Evolutionary conservation across 345 rosid species (phyloP).

Genomic region (Clarkia xantiana): DNA sequence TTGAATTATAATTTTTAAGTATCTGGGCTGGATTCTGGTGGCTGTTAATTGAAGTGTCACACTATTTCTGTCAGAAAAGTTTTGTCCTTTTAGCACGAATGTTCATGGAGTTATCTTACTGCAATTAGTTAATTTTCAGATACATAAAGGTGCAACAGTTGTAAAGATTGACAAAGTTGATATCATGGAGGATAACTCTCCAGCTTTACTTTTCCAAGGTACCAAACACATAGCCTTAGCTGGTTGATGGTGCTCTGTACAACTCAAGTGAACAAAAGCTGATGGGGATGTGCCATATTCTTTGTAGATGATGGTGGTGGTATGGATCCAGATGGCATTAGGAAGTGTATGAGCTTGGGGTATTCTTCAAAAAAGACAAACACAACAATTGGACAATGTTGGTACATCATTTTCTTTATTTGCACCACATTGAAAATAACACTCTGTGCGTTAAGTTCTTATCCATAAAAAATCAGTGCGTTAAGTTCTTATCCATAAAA

Average conservation of each 20-base stretch:
- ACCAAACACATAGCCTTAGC: constrained; percentile 4
- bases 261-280: background rate
- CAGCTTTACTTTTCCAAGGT: constrained; percentile 77
- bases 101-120: too few species aligned
- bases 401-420: too few species aligned
- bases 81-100: background rate
- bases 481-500: too few species aligned
- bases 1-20: too few species aligned
- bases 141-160: constrained; percentile 71
- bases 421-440: too few species aligned
- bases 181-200: constrained; percentile 58
- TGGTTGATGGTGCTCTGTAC: constrained; percentile 1
- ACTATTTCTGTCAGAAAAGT: background rate
- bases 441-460: too few species aligned
- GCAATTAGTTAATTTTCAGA: constrained; percentile 21
- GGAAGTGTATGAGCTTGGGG: constrained; percentile 97
- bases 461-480: too few species aligned
- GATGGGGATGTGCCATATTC: constrained; percentile 5
- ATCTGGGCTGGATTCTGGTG: too few species aligned
- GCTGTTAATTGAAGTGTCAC: too few species aligned
- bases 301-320: constrained; percentile 89
- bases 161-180: constrained; percentile 75
- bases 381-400: constrained; percentile 86
- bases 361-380: constrained; percentile 88
- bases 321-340: constrained; percentile 64